phyloP scores from a whole-genome alignment of 192 early-diverging fungal species.

The Backusella mclennaniae region DNA sequence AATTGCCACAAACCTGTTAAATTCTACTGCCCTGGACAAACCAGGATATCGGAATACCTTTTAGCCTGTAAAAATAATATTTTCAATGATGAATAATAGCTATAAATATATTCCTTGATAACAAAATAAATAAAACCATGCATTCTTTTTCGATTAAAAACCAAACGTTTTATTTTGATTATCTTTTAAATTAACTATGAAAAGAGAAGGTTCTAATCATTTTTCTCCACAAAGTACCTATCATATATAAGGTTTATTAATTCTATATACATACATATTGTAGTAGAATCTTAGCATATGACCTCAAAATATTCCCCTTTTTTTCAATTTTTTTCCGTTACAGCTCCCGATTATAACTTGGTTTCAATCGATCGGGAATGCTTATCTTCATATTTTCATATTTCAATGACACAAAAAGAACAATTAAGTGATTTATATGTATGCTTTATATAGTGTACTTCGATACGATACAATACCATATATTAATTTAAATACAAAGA shows the following conservation, averaged over 20 bases:
- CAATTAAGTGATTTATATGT: background rate
- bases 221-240: background rate
- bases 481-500: too few species aligned
- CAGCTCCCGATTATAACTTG: background rate
- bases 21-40: conserved; percentile 1
- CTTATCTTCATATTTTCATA: background rate
- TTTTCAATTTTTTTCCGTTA: background rate
- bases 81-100: background rate
- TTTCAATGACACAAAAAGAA: background rate
- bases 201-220: background rate
- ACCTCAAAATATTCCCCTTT: background rate
- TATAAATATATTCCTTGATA: background rate
- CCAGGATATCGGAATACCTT: conserved; percentile 1
- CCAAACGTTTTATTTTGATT: background rate
- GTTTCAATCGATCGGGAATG: background rate
- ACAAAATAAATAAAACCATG: background rate
- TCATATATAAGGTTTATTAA: background rate
- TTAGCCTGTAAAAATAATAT: background rate
- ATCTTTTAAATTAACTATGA: background rate
- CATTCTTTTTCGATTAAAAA: background rate
- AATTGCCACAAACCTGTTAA: background rate
- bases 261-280: background rate
- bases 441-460: too few species aligned
- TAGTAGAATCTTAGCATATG: background rate
- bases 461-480: too few species aligned